Conservation (phyloP, 129 eudicot species). For the Flaveria trinervia region DNA sequence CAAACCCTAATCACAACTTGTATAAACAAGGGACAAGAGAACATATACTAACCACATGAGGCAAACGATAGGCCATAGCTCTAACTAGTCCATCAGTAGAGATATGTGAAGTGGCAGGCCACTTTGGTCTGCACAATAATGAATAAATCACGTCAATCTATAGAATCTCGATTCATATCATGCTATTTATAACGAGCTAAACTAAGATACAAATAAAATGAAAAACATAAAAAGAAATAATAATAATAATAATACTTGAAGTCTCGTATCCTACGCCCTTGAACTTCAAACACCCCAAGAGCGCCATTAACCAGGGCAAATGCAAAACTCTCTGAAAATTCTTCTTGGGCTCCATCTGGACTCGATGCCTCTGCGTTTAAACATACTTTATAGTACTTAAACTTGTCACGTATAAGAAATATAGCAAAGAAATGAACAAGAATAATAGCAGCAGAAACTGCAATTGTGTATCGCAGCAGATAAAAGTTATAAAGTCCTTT, state of each 20-base stretch:
- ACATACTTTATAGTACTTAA: constrained; percentile 28
- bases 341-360: constrained; percentile 83
- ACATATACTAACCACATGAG: constrained; percentile 78
- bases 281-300: constrained; percentile 98
- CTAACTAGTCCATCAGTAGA: constrained; percentile 85
- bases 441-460: background rate
- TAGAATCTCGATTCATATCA: background rate
- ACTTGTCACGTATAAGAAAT: constrained; percentile 13
- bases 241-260: constrained; percentile 57
- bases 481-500: constrained; percentile 9
- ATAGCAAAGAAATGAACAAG: constrained; percentile 14
- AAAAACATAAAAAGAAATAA: background rate
- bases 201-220: constrained; percentile 10
- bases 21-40: background rate
- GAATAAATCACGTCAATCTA: constrained; percentile 14
- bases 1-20: constrained; percentile 7
- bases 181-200: background rate
- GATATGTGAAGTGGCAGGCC: constrained; percentile 91
- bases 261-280: constrained; percentile 95
- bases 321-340: constrained; percentile 88
- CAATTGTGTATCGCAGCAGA: background rate
- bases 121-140: constrained; percentile 80
- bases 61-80: constrained; percentile 98
- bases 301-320: constrained; percentile 97
- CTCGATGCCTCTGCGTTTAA: constrained; percentile 55